These are phyloP conservation scores for Sideroxylon spinosum DNA, from an alignment of 179 eudicot species.

Conservation along the genomic window DNA sequence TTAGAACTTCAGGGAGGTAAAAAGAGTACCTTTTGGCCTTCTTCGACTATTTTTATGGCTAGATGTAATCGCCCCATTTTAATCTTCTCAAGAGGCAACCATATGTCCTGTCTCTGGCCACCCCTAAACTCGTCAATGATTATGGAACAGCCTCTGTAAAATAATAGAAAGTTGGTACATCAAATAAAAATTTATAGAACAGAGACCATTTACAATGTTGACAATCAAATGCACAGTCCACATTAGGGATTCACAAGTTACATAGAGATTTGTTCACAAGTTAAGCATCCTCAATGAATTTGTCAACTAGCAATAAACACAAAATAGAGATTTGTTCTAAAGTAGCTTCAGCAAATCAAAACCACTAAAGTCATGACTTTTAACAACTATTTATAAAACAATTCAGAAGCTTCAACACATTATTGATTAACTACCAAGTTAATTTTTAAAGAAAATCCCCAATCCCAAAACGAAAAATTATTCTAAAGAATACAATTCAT, in stretches of 20 bases:
- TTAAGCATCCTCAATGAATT: background rate
- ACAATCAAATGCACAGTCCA: background rate
- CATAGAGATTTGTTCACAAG: too few species aligned
- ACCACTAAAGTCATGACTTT: background rate
- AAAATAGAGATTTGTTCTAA: background rate
- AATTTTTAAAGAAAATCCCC: too few species aligned
- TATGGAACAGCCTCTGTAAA: constrained; percentile 66
- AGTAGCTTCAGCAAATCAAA: background rate
- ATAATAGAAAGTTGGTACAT: background rate
- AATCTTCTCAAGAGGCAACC: constrained; percentile 76
- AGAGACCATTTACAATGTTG: background rate
- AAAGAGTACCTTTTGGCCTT: constrained; percentile 48
- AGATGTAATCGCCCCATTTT: constrained; percentile 80
- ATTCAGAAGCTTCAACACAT: background rate
- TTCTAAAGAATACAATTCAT: too few species aligned
- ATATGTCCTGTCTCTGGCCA: constrained; percentile 82
- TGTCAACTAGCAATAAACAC: background rate
- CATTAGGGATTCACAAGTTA: background rate
- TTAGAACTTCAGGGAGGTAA: background rate
- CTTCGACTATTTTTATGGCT: constrained; percentile 69
- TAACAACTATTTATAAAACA: background rate
- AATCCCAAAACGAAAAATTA: background rate
- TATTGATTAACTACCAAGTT: background rate
- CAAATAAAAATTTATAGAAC: background rate
- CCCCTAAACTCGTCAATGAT: constrained; percentile 54